A percentile compares a stretch with the other conserved stretches of the same genome.
Conservation (phyloP, 768 basidiomycete species). For the Clavulina sp. region DNA sequence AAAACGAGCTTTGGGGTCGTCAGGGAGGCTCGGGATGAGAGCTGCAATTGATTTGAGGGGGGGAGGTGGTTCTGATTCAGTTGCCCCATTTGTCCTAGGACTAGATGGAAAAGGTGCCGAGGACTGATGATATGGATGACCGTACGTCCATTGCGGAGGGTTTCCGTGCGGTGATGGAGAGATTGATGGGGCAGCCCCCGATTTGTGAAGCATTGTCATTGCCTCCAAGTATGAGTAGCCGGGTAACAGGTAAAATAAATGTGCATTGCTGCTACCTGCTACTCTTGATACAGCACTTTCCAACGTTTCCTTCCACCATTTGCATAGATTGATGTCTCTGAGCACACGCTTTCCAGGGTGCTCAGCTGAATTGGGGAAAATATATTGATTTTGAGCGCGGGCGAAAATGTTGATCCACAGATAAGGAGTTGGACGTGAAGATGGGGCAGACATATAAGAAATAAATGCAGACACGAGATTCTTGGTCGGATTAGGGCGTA, state of each 20-base stretch:
- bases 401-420: slow-evolving; percentile 84
- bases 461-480: slow-evolving; percentile 52
- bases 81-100: too few species aligned
- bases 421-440: slow-evolving; percentile 42
- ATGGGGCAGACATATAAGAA: slow-evolving; percentile 39
- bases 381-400: slow-evolving; percentile 74
- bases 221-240: slow-evolving; percentile 56
- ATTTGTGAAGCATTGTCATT: slow-evolving; percentile 31
- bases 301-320: slow-evolving; percentile 82
- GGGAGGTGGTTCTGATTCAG: slow-evolving; percentile 11
- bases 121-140: slow-evolving; percentile 45
- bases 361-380: slow-evolving; percentile 78
- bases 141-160: slow-evolving; percentile 43
- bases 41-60: slow-evolving; percentile 37
- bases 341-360: slow-evolving; percentile 52
- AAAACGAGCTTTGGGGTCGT: slow-evolving; percentile 91
- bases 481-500: slow-evolving; percentile 44
- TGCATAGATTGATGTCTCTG: slow-evolving; percentile 61
- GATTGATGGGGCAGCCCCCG: slow-evolving; percentile 14
- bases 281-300: slow-evolving; percentile 31
- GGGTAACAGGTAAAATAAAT: slow-evolving; percentile 48
- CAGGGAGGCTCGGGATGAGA: slow-evolving; percentile 81
- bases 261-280: not conserved
- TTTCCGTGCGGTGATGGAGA: slow-evolving; percentile 6
- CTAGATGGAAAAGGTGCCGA: slow-evolving; percentile 8